A percentile compares a stretch with the other conserved stretches of the same genome.
Conservation (phyloP, 2,329 filamentous ascomycete species). For the Colletotrichum australisinense region DNA sequence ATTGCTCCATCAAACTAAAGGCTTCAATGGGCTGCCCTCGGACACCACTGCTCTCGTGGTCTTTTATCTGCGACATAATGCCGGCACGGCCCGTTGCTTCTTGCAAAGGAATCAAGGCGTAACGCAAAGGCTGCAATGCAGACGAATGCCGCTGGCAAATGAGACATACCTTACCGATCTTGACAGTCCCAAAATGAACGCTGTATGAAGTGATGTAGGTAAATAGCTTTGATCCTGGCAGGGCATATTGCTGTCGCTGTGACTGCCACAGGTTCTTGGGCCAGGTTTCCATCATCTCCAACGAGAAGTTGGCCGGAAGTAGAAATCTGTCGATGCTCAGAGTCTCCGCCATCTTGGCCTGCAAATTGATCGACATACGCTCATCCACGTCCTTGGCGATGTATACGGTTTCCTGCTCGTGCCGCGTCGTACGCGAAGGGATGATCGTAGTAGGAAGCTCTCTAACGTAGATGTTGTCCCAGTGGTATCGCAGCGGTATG, state of each 20-base stretch:
- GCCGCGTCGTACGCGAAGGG: neutral
- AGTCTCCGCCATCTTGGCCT: neutral
- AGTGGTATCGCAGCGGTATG: slow-evolving; percentile 1
- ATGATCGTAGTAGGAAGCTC: slow-evolving; percentile 1
- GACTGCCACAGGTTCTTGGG: neutral
- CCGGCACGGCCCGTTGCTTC: neutral
- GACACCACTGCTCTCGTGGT: neutral
- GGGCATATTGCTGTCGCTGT: neutral
- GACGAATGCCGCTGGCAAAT: slow-evolving; percentile 5
- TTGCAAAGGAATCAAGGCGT: neutral
- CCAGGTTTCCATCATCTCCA: neutral
- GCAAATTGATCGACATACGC: neutral
- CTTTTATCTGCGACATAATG: neutral
- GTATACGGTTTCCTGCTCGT: slow-evolving; percentile 6
- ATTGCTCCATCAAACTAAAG: slow-evolving; percentile 4
- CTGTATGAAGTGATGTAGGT: neutral
- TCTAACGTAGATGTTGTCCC: slow-evolving; percentile 10
- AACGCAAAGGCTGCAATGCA: neutral
- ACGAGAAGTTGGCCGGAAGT: neutral
- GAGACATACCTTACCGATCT: neutral
- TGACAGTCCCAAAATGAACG: neutral
- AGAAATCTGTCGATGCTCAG: neutral
- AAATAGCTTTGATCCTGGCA: neutral
- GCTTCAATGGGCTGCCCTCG: neutral
- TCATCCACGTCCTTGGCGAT: slow-evolving; percentile 3